Conservation (phyloP, 306 rosid genomes). For the Acmispon strigosus region DNA sequence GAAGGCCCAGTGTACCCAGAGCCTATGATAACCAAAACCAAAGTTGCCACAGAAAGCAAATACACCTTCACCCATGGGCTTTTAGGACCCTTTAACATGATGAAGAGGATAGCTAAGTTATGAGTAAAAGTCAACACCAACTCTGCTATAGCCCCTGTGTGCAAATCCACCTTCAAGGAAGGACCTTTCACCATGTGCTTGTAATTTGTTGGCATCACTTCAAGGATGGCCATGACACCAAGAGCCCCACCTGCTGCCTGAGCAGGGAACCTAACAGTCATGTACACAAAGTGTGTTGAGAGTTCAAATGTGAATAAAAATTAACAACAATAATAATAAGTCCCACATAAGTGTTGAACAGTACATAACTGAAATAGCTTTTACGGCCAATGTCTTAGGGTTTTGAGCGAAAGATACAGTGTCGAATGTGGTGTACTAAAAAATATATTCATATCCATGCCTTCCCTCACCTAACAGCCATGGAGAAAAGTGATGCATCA, state of each 20-base stretch:
- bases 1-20: slow-evolving; percentile 58
- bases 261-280: slow-evolving; percentile 15
- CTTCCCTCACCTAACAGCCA: neutral
- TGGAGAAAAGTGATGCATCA: slow-evolving; percentile 12
- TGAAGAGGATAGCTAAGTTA: slow-evolving; percentile 31
- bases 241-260: slow-evolving; percentile 10
- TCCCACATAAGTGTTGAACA: too few species aligned
- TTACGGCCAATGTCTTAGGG: too few species aligned
- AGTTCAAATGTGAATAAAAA: too few species aligned
- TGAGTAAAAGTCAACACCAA: slow-evolving; percentile 36
- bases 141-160: slow-evolving; percentile 51
- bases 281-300: neutral
- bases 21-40: slow-evolving; percentile 36
- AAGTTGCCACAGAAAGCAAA: slow-evolving; percentile 37
- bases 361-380: too few species aligned
- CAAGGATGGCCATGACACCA: neutral
- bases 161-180: slow-evolving; percentile 48
- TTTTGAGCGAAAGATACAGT: too few species aligned
- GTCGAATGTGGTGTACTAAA: too few species aligned
- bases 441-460: too few species aligned
- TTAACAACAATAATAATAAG: too few species aligned
- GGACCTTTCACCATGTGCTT: slow-evolving; percentile 45
- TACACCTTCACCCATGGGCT: slow-evolving; percentile 42
- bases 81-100: slow-evolving; percentile 44
- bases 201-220: slow-evolving; percentile 24